phyloP scores from a whole-genome alignment of 805 yeast genomes.

The Cyberlindnera euphorbiae region DNA sequence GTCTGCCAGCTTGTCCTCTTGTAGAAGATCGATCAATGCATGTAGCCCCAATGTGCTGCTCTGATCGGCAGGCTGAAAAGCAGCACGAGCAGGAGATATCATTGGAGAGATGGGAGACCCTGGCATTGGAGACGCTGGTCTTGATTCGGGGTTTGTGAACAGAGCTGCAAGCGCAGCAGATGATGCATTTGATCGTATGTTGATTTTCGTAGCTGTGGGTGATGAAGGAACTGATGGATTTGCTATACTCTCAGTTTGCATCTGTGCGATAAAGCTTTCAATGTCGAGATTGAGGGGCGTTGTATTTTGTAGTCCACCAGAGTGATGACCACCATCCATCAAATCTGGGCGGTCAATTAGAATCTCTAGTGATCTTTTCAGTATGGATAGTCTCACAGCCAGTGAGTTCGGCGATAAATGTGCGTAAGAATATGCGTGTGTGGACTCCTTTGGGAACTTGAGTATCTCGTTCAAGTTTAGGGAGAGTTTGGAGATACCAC shows the following conservation, averaged over 20 bases:
- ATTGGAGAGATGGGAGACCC: constrained; percentile 2
- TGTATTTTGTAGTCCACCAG: constrained; percentile 3
- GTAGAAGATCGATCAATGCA: constrained; percentile 45
- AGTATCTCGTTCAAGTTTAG: constrained; percentile 41
- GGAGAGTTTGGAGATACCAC: constrained; percentile 26
- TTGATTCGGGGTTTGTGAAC: constrained; percentile 20
- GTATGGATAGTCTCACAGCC: constrained; percentile 67
- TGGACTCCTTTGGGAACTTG: constrained; percentile 70
- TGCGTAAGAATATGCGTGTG: constrained; percentile 83
- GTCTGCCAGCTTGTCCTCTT: constrained; percentile 28
- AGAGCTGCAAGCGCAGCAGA: constrained; percentile 36
- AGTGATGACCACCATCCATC: constrained; percentile 6
- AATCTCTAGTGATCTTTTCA: constrained; percentile 73
- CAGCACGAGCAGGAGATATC: neutral
- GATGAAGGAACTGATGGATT: constrained; percentile 1
- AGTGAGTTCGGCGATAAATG: constrained; percentile 76
- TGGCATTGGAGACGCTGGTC: constrained; percentile 6
- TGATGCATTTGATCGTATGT: constrained; percentile 34
- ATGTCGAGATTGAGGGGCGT: constrained; percentile 22
- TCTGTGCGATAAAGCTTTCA: constrained; percentile 23
- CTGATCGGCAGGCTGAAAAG: neutral
- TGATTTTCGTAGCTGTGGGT: constrained; percentile 16
- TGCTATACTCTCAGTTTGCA: constrained; percentile 14
- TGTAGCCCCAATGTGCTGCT: constrained; percentile 28
- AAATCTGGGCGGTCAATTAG: constrained; percentile 36